Conservation (phyloP, 306 rosid genomes). For the Abrus pulchellus region DNA sequence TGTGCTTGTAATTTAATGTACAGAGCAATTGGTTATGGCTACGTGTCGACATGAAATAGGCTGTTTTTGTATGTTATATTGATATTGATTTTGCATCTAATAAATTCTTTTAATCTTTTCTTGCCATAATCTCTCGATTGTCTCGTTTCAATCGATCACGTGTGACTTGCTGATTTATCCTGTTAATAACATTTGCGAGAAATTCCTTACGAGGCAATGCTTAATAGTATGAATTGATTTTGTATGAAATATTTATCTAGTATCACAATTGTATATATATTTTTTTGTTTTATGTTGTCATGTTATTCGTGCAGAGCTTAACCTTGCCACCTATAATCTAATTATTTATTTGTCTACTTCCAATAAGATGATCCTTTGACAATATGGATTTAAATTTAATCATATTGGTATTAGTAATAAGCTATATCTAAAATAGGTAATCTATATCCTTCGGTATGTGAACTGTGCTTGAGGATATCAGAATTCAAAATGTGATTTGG, state of each 20-base stretch:
- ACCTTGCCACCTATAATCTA: no score
- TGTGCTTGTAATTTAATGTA: conserved; percentile 69
- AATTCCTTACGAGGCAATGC: background rate
- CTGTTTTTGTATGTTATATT: conserved; percentile 53
- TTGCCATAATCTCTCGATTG: conserved; percentile 14
- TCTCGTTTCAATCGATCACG: background rate
- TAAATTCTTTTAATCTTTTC: conserved; percentile 54
- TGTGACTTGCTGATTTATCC: background rate
- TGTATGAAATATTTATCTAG: background rate
- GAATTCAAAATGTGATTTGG: no score
- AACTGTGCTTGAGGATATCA: no score
- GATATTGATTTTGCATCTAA: conserved; percentile 52
- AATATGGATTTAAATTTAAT: no score
- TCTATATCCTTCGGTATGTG: no score
- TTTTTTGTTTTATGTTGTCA: no score
- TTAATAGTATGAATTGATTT: background rate
- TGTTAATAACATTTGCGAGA: background rate
- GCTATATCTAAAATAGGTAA: no score
- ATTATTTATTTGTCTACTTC: no score
- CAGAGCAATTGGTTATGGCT: conserved; percentile 62
- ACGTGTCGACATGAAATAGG: conserved; percentile 55
- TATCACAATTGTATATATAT: no score
- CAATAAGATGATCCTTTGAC: no score
- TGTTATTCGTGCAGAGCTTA: no score
- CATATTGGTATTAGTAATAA: no score